These are phyloP conservation scores for Elaeis oleifera DNA, from an alignment of 202 grass and related monocot genomes.

Conservation along the genomic window DNA sequence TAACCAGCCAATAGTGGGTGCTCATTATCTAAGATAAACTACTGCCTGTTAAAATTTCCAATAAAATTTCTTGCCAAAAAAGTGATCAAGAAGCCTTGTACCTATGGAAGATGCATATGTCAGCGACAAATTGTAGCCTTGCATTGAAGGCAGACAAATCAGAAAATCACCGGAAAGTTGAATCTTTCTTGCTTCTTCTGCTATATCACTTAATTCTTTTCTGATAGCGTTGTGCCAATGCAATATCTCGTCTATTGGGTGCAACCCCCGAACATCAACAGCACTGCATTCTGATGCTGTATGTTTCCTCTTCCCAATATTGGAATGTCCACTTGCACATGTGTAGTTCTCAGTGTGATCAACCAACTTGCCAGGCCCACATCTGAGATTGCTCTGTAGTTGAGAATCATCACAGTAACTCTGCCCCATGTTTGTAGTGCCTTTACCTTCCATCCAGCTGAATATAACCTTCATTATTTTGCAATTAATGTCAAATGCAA, in stretches of 20 bases:
- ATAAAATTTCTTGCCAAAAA: no score
- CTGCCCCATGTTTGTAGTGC: constrained; percentile 18
- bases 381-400: constrained; percentile 9
- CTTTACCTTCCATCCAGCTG: constrained; percentile 70
- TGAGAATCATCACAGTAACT: constrained; percentile 7
- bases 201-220: constrained; percentile 64
- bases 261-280: constrained; percentile 8
- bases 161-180: constrained; percentile 59
- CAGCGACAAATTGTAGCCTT: constrained; percentile 79
- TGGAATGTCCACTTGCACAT: constrained; percentile 38
- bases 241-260: constrained; percentile 97
- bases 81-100: constrained; percentile 12
- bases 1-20: no score
- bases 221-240: constrained; percentile 87
- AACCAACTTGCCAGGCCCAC: constrained; percentile 10
- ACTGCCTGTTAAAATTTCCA: no score
- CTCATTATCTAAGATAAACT: no score
- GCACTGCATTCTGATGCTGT: constrained; percentile 32
- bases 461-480: constrained; percentile 64
- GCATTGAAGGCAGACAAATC: constrained; percentile 55
- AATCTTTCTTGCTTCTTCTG: constrained; percentile 62
- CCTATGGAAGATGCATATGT: constrained; percentile 97
- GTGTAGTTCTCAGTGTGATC: constrained; percentile 21
- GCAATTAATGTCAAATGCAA: constrained; percentile 20
- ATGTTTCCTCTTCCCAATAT: constrained; percentile 57